Evolutionary conservation across 495 filamentous ascomycete species (phyloP).

Genomic region (Penicillium ochrochloron): DNA sequence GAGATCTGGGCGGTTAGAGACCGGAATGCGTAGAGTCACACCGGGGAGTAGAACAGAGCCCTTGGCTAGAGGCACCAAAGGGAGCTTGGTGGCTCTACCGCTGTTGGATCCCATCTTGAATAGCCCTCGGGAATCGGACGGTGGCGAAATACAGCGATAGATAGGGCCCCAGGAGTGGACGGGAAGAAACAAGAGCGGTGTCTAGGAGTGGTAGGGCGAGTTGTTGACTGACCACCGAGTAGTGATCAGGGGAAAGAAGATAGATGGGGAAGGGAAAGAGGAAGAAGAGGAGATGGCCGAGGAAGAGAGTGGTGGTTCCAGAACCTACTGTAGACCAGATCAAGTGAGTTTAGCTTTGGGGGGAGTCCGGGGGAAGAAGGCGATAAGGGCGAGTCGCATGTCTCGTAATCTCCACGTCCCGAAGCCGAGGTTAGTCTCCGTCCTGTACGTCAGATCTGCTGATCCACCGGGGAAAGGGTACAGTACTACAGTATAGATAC

Average conservation of each 20-base stretch:
- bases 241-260: constrained; percentile 27
- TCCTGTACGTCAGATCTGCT: constrained; percentile 17
- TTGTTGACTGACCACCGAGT: constrained; percentile 30
- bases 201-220: constrained; percentile 11
- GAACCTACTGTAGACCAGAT: constrained; percentile 24
- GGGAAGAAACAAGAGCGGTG: constrained; percentile 9
- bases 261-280: neutral
- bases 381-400: constrained; percentile 39
- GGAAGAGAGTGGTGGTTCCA: constrained; percentile 37
- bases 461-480: constrained; percentile 11
- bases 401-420: constrained; percentile 37
- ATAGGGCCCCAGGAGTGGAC: constrained; percentile 11
- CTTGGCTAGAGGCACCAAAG: constrained; percentile 76
- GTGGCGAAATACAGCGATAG: constrained; percentile 22
- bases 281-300: constrained; percentile 14
- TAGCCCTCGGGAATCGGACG: neutral
- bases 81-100: constrained; percentile 58
- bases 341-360: constrained; percentile 16
- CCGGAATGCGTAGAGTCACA: constrained; percentile 73
- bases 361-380: constrained; percentile 39
- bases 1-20: constrained; percentile 80
- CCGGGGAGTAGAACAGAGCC: constrained; percentile 81
- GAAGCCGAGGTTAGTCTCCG: constrained; percentile 47
- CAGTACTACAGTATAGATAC: neutral
- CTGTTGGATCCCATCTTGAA: constrained; percentile 49